phyloP scores from a whole-genome alignment of 192 early-diverging fungal species.

The Fimicolochytrium jonesii region DNA sequence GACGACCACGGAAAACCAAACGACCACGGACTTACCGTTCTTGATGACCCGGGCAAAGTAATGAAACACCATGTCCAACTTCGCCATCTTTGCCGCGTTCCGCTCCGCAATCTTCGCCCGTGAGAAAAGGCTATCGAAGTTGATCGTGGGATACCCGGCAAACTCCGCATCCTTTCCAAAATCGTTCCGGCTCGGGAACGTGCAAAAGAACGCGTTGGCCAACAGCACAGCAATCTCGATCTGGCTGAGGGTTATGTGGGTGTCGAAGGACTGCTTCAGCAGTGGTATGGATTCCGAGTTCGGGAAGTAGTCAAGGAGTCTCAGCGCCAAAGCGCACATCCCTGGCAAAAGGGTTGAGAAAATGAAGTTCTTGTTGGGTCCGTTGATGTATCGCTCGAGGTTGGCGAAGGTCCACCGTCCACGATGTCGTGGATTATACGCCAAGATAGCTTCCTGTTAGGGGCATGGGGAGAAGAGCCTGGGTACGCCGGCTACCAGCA shows the following conservation, averaged over 20 bases:
- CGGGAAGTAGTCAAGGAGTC: conserved; percentile 24
- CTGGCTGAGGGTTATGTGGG: conserved; percentile 41
- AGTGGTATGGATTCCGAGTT: conserved; percentile 33
- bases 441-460: conserved; percentile 11
- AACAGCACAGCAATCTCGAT: conserved; percentile 35
- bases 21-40: conserved; percentile 13
- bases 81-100: conserved; percentile 10
- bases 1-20: too few species aligned
- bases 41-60: conserved; percentile 30
- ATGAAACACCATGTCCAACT: conserved; percentile 33
- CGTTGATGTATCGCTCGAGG: conserved; percentile 12
- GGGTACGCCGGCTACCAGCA: neutral
- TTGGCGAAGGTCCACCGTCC: conserved; percentile 23
- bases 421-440: conserved; percentile 17
- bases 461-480: neutral
- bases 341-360: conserved; percentile 20
- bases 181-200: conserved; percentile 33
- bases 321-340: conserved; percentile 34
- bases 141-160: conserved; percentile 28
- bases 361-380: neutral
- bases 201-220: conserved; percentile 48
- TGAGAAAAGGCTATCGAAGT: conserved; percentile 32
- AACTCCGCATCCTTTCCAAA: conserved; percentile 14
- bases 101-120: conserved; percentile 12
- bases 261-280: conserved; percentile 18